These are phyloP conservation scores for Phaffia rhodozyma DNA, from an alignment of 1,284 basidiomycete species.

Conservation along the genomic window DNA sequence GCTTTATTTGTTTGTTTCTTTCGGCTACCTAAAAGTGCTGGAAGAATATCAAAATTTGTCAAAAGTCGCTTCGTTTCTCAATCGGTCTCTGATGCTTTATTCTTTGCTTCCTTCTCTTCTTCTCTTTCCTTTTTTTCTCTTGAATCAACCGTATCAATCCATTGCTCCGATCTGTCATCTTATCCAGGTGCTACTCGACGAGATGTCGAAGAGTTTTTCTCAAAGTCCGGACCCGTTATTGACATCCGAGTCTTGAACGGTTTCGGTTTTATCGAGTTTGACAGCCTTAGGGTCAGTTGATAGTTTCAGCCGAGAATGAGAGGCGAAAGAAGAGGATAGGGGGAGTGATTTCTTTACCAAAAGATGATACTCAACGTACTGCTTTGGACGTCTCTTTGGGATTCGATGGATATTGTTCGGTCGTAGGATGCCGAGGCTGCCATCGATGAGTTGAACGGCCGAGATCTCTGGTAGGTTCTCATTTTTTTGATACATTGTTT, in stretches of 20 bases:
- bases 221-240: slow-evolving; percentile 68
- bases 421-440: slow-evolving; percentile 82
- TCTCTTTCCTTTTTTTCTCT: background rate
- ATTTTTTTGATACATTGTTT: background rate
- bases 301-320: background rate
- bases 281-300: slow-evolving; percentile 52
- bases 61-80: slow-evolving; percentile 19
- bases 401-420: slow-evolving; percentile 14
- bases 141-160: background rate
- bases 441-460: slow-evolving; percentile 70
- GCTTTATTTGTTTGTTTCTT: too few relatives aligned
- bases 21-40: background rate
- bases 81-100: background rate
- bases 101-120: background rate
- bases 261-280: slow-evolving; percentile 91
- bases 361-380: background rate
- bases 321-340: background rate
- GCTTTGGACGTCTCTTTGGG: background rate
- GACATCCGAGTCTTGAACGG: slow-evolving; percentile 91
- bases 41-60: slow-evolving; percentile 18
- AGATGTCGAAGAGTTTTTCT: slow-evolving; percentile 54
- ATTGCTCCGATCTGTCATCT: background rate
- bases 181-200: slow-evolving; percentile 16
- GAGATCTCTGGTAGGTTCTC: slow-evolving; percentile 52
- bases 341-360: background rate